Evolutionary conservation across 1,284 basidiomycete genomes (phyloP).

Genomic region (Fistulinella cinereoalba): DNA sequence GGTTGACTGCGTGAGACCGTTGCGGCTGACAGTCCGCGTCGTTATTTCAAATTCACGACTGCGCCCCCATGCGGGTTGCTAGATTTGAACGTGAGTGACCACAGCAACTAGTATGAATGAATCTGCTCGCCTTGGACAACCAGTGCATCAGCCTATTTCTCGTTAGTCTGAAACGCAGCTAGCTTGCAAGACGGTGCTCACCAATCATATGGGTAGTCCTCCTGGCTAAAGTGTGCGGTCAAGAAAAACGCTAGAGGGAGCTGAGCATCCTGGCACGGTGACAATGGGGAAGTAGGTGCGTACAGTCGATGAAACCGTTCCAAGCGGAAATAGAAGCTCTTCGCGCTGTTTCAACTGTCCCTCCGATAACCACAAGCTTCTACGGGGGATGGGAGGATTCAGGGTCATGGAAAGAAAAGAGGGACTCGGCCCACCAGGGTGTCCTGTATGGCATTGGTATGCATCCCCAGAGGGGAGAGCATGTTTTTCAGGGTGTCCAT

Average conservation of each 20-base stretch:
- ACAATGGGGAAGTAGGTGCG: slow-evolving; percentile 25
- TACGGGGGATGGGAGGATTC: slow-evolving; percentile 23
- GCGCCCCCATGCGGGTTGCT: slow-evolving; percentile 84
- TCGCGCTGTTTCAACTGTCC: slow-evolving; percentile 73
- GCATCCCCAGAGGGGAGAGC: slow-evolving; percentile 57
- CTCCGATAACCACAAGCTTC: slow-evolving; percentile 79
- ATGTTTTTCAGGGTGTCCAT: slow-evolving; percentile 62
- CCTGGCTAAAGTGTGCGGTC: slow-evolving; percentile 80
- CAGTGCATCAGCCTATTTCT: slow-evolving; percentile 75
- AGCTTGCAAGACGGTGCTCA: slow-evolving; percentile 27
- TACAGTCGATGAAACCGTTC: slow-evolving; percentile 84
- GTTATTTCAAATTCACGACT: slow-evolving; percentile 85
- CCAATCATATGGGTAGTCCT: slow-evolving; percentile 84
- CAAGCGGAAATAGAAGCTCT: slow-evolving; percentile 75
- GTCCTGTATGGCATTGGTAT: slow-evolving; percentile 58
- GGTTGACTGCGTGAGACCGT: slow-evolving; percentile 60
- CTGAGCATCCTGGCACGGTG: slow-evolving; percentile 7
- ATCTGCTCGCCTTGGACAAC: slow-evolving; percentile 62
- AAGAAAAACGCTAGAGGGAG: slow-evolving; percentile 69
- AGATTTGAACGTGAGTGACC: slow-evolving; percentile 15
- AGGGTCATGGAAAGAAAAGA: neutral
- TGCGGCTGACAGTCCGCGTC: slow-evolving; percentile 63
- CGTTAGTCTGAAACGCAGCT: slow-evolving; percentile 9
- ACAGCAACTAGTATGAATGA: slow-evolving; percentile 4
- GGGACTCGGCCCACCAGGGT: slow-evolving; percentile 44